A percentile compares a stretch with the other conserved stretches of the same genome.
phyloP scores from a whole-genome alignment of 352 stramenopile species.

The Globisporangium parvum region DNA sequence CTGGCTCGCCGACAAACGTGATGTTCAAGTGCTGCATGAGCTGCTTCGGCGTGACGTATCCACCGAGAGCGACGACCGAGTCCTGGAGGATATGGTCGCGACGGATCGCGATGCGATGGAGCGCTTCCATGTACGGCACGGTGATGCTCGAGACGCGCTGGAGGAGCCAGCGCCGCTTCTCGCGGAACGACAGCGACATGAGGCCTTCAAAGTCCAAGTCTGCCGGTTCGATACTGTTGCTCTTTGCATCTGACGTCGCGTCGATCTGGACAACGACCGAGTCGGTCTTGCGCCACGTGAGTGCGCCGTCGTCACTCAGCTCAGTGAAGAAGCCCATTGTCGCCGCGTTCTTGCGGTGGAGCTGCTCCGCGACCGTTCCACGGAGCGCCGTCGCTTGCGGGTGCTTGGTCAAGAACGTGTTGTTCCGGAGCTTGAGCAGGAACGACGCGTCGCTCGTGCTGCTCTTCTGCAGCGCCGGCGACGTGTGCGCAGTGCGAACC shows the following conservation, averaged over 20 bases:
- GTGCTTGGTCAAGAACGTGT: constrained; percentile 52
- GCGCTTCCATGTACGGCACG: constrained; percentile 52
- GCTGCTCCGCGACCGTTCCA: constrained; percentile 46
- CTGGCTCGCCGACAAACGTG: constrained; percentile 59
- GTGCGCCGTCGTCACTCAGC: constrained; percentile 32
- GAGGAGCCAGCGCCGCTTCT: constrained; percentile 78
- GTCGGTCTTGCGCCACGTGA: constrained; percentile 50
- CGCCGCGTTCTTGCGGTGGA: constrained; percentile 71
- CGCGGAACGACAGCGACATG: constrained; percentile 58
- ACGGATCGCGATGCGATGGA: constrained; percentile 56
- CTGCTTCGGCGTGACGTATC: constrained; percentile 23
- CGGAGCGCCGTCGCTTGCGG: constrained; percentile 32
- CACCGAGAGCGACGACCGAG: constrained; percentile 49
- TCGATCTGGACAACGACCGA: constrained; percentile 42
- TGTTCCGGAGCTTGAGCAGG: constrained; percentile 47
- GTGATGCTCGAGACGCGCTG: constrained; percentile 49
- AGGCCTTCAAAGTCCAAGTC: constrained; percentile 58
- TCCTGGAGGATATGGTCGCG: constrained; percentile 57
- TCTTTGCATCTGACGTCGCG: constrained; percentile 6
- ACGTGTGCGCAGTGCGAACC: constrained; percentile 39
- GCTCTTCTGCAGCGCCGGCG: constrained; percentile 17
- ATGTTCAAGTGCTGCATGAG: constrained; percentile 69
- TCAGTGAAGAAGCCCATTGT: constrained; percentile 70
- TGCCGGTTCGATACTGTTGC: constrained; percentile 18
- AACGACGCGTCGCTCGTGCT: constrained; percentile 32